These are phyloP conservation scores for Bretschneidera sinensis DNA, from an alignment of 345 rosid genomes.

Conservation along the genomic window DNA sequence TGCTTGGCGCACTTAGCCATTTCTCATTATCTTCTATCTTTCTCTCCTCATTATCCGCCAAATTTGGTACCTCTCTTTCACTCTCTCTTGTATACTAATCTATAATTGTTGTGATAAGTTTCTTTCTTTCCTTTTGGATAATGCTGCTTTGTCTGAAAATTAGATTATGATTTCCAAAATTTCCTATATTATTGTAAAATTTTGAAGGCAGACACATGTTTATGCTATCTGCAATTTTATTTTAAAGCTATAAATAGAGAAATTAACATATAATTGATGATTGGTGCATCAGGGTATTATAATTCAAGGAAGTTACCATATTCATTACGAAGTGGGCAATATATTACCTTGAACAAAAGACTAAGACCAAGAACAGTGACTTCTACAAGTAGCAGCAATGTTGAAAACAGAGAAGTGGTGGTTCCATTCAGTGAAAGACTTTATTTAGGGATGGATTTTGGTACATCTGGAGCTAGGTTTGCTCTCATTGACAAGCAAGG, in stretches of 20 bases:
- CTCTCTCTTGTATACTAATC: neutral
- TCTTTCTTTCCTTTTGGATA: too few species aligned
- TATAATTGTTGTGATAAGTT: too few species aligned
- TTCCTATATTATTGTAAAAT: too few species aligned
- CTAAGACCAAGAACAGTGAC: conserved; percentile 28
- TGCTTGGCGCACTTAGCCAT: neutral
- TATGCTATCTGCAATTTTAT: neutral
- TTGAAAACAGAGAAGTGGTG: conserved; percentile 16
- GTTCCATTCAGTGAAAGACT: conserved; percentile 34
- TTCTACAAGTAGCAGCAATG: conserved; percentile 15
- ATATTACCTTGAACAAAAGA: conserved; percentile 7
- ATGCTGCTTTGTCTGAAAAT: too few species aligned
- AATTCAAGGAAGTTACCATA: conserved; percentile 18
- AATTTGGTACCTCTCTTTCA: neutral
- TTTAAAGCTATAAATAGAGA: neutral
- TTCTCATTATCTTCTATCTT: neutral
- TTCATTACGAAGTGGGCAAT: conserved; percentile 11
- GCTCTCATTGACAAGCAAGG: conserved; percentile 71
- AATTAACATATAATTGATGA: neutral
- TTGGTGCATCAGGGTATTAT: conserved; percentile 28
- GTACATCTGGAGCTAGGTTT: conserved; percentile 89
- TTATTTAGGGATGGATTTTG: conserved; percentile 90
- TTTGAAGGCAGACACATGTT: too few species aligned
- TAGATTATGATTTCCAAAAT: too few species aligned
- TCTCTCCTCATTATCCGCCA: neutral